Percentiles rank a stretch among this genome's conserved stretches.
Evolutionary conservation across 2,329 filamentous ascomycete genomes (phyloP).

Genomic region (Cytospora piceicola): DNA sequence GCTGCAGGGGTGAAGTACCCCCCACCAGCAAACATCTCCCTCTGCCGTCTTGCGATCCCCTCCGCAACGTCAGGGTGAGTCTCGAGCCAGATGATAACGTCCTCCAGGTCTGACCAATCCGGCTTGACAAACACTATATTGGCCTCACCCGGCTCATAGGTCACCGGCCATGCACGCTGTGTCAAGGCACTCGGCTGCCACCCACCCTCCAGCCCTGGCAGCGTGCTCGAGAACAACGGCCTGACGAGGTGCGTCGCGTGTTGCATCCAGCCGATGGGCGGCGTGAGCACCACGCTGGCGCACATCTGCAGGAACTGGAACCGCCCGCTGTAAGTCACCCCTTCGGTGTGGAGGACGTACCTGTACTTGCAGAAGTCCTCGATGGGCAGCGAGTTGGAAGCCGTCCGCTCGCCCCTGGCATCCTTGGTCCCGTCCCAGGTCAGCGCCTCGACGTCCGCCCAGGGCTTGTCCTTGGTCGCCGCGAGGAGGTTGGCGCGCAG

Average conservation of each 20-base stretch:
- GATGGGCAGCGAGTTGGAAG: slow-evolving; percentile 50
- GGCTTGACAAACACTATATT: slow-evolving; percentile 55
- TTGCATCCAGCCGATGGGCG: slow-evolving; percentile 54
- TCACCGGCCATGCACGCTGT: slow-evolving; percentile 44
- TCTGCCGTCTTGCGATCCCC: slow-evolving; percentile 53
- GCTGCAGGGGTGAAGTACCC: slow-evolving; percentile 55
- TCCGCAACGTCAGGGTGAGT: slow-evolving; percentile 47
- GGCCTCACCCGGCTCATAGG: slow-evolving; percentile 42
- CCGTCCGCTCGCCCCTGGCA: slow-evolving; percentile 38
- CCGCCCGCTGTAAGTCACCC: slow-evolving; percentile 56
- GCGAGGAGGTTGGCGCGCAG: slow-evolving; percentile 47
- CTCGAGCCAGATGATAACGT: slow-evolving; percentile 51
- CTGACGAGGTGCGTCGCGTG: slow-evolving; percentile 53
- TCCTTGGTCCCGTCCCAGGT: slow-evolving; percentile 37
- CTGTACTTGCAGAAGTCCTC: slow-evolving; percentile 56
- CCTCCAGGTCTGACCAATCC: slow-evolving; percentile 56
- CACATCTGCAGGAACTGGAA: slow-evolving; percentile 58
- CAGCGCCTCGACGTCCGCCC: slow-evolving; percentile 54
- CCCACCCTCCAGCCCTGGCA: slow-evolving; percentile 28
- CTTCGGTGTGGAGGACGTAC: slow-evolving; percentile 58
- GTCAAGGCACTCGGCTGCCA: slow-evolving; percentile 35
- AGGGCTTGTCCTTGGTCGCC: slow-evolving; percentile 42
- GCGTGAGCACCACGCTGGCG: slow-evolving; percentile 51
- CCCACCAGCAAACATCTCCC: slow-evolving; percentile 46
- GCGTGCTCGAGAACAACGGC: slow-evolving; percentile 47